Conservation (phyloP, 495 filamentous ascomycete genomes). For the Xylaria scruposa region DNA sequence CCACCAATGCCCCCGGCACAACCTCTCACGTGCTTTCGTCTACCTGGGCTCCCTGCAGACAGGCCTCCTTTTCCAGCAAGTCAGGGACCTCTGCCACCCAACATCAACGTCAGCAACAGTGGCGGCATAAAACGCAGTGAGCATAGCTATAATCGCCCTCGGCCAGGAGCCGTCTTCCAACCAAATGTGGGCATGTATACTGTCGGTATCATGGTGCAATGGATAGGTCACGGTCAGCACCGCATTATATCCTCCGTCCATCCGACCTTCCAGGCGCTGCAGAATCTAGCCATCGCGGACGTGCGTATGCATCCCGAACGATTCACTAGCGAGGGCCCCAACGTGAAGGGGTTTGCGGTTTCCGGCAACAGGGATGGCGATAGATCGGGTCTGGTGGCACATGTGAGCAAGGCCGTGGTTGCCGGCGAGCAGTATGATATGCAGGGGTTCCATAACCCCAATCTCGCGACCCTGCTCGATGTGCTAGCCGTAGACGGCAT, state of each 20-base stretch:
- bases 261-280: conserved; percentile 35
- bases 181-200: conserved; percentile 22
- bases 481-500: conserved; percentile 28
- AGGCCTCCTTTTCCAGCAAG: background rate
- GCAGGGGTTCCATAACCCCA: conserved; percentile 37
- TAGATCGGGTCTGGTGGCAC: conserved; percentile 31
- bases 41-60: background rate
- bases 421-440: conserved; percentile 44
- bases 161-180: background rate
- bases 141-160: background rate
- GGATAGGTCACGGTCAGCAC: conserved; percentile 40
- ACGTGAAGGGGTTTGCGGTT: background rate
- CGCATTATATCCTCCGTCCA: conserved; percentile 36
- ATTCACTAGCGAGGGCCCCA: conserved; percentile 20
- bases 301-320: conserved; percentile 30
- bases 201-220: conserved; percentile 42
- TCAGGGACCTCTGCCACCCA: background rate
- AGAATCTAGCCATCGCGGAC: conserved; percentile 37
- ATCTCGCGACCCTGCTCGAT: conserved; percentile 37
- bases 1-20: background rate
- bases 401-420: conserved; percentile 33
- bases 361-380: background rate
- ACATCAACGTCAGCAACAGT: background rate
- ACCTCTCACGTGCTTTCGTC: background rate
- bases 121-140: background rate